These are phyloP conservation scores for Cadophora gregata DNA, from an alignment of 2,329 filamentous ascomycete species.

Conservation along the genomic window DNA sequence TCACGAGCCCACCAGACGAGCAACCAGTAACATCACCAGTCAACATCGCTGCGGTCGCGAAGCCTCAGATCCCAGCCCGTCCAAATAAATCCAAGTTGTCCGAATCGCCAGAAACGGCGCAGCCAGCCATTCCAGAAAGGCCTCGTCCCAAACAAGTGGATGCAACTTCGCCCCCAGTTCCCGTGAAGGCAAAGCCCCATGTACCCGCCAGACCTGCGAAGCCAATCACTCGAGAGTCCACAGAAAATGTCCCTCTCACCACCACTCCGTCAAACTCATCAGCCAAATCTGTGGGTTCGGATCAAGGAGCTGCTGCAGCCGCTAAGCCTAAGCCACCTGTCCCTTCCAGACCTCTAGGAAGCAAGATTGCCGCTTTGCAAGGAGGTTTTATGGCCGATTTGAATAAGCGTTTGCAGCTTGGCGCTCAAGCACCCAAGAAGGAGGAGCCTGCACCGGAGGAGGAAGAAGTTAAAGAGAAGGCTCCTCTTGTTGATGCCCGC, in stretches of 20 bases:
- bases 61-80: constrained; percentile 64
- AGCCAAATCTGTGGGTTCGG: constrained; percentile 44
- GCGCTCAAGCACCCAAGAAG: constrained; percentile 80
- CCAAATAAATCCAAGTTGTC: constrained; percentile 49
- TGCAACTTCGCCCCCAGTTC: constrained; percentile 45
- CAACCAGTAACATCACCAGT: constrained; percentile 43
- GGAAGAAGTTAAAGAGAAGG: constrained; percentile 69
- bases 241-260: constrained; percentile 42
- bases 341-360: constrained; percentile 76
- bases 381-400: constrained; percentile 92
- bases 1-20: constrained; percentile 50
- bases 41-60: constrained; percentile 54
- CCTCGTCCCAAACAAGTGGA: constrained; percentile 32
- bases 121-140: constrained; percentile 41
- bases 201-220: constrained; percentile 69
- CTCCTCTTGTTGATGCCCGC: constrained; percentile 84
- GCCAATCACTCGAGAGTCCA: constrained; percentile 50
- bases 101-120: constrained; percentile 41
- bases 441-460: constrained; percentile 67
- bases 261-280: constrained; percentile 40
- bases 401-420: constrained; percentile 85
- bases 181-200: constrained; percentile 63
- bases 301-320: constrained; percentile 51
- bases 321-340: constrained; percentile 83
- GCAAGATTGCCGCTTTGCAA: constrained; percentile 90